These are phyloP conservation scores for Ophiostoma montium DNA, from an alignment of 2,329 filamentous ascomycete species.

Conservation along the genomic window DNA sequence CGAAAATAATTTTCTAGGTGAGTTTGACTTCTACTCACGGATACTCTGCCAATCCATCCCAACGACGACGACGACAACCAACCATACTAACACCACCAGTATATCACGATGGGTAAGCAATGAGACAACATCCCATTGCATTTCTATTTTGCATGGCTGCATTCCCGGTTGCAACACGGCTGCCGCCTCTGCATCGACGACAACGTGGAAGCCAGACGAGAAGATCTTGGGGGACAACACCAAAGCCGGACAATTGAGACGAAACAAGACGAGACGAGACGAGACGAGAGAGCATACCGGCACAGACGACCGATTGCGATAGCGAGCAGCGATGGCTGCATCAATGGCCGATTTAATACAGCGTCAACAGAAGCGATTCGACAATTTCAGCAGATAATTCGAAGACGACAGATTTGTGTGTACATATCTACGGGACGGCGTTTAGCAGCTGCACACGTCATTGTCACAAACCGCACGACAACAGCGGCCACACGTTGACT, in stretches of 20 bases:
- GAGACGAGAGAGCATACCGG: neutral
- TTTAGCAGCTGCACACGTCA: no score
- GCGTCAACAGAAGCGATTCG: no score
- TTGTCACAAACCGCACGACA: no score
- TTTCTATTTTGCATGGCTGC: neutral
- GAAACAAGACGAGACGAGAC: neutral
- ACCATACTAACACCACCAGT: conserved; percentile 9
- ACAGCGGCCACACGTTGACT: no score
- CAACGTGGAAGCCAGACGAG: neutral
- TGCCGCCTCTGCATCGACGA: conserved; percentile 3
- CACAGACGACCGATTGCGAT: no score
- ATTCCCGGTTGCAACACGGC: neutral
- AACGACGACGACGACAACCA: conserved; percentile 17
- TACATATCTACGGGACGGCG: no score
- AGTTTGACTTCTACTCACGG: conserved; percentile 5
- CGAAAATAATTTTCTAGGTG: conserved; percentile 15
- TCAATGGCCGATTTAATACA: no score
- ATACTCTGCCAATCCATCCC: conserved; percentile 4
- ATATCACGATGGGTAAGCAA: conserved; percentile 3
- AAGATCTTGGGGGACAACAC: neutral
- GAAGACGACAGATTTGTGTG: no score
- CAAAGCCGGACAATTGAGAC: neutral
- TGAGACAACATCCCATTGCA: neutral
- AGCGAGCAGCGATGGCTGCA: no score
- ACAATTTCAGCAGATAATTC: no score